A percentile compares a stretch with the other conserved stretches of the same genome.
phyloP scores from a whole-genome alignment of 1,284 basidiomycete species.

The Agroathelia rolfsii region DNA sequence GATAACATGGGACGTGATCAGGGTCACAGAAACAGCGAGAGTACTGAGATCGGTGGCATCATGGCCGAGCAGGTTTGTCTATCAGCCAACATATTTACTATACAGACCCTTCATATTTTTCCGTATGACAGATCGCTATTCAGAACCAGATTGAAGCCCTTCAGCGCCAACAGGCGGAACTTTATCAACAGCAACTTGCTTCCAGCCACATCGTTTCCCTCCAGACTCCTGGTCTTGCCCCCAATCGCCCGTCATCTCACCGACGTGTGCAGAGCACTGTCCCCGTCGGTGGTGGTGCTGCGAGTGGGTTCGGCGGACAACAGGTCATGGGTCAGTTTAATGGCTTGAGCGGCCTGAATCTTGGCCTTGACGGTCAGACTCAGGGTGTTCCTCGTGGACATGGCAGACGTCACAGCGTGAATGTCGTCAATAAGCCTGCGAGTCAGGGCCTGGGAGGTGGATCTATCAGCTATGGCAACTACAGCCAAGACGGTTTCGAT shows the following conservation, averaged over 20 bases:
- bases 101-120: conserved; percentile 9
- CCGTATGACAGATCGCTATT: conserved; percentile 66
- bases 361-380: conserved; percentile 57
- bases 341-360: conserved; percentile 40
- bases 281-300: conserved; percentile 41
- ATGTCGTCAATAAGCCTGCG: conserved; percentile 71
- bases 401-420: conserved; percentile 88
- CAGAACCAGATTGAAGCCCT: conserved; percentile 87
- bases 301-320: conserved; percentile 32
- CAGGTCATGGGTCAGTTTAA: conserved; percentile 65
- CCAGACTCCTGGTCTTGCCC: conserved; percentile 59
- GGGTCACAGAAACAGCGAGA: conserved; percentile 48
- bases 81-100: conserved; percentile 2
- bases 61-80: conserved; percentile 79
- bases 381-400: conserved; percentile 73
- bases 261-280: conserved; percentile 85
- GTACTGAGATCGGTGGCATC: conserved; percentile 72
- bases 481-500: conserved; percentile 56
- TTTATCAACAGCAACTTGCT: conserved; percentile 80
- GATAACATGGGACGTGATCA: conserved; percentile 28
- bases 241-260: conserved; percentile 54
- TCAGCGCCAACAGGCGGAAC: conserved; percentile 80
- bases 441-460: conserved; percentile 31
- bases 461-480: conserved; percentile 40
- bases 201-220: conserved; percentile 66